Evolutionary conservation across 1,284 basidiomycete species (phyloP), one percentile per base, ranked within the genome.

Genomic region (Cerioporus squamosus): DNA sequence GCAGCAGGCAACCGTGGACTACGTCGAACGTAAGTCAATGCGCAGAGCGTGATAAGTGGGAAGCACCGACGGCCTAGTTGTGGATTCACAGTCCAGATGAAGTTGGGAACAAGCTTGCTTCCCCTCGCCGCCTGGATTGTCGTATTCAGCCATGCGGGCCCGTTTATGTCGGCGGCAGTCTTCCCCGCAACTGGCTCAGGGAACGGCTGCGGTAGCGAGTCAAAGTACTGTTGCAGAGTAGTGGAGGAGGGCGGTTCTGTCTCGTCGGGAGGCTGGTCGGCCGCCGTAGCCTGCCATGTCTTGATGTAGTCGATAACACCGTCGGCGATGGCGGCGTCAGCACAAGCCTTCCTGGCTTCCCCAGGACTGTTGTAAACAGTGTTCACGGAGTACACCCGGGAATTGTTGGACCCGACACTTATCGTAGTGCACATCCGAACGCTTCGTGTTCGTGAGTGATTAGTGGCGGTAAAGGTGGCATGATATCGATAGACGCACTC

Each of bases 1-100:
- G 84, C 31, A 90, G 74, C 17, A 89, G 70, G 67, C 81, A 84
- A 2, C 87, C 86, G 47, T 86, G 81, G 12, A 85, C 86, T 88
- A 51, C 45, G n/a, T 20, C 17, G 46, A 10, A 17, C 24, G 51
- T 55, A 10, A 49, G 36, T 4, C 44, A 52, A 44, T 55, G 55
- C 56, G 48, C 51, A 36, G 17, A 36, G 4, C 31, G 46, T 58
- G 51, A 43, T 43, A 23, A 12, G 43, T 17, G 29, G 49, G 45
- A 48, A 17, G 46, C 14, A 75, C 81, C 66, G 62, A 84, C 83
- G 67, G 50, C 79, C 77, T 15, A 71, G 66, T 18, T 71, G 74
- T 33, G 77, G 74, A 23, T 77, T 72, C 0, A 72, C 74, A 0
- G 79, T 76, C 68, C 79, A 82, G 48, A 77, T 74, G 64, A 82